Evolutionary conservation across 2,329 filamentous ascomycete species (phyloP), one percentile per base, ranked within the genome.

Genomic region (Arthrobotrys pseudoclavata): DNA sequence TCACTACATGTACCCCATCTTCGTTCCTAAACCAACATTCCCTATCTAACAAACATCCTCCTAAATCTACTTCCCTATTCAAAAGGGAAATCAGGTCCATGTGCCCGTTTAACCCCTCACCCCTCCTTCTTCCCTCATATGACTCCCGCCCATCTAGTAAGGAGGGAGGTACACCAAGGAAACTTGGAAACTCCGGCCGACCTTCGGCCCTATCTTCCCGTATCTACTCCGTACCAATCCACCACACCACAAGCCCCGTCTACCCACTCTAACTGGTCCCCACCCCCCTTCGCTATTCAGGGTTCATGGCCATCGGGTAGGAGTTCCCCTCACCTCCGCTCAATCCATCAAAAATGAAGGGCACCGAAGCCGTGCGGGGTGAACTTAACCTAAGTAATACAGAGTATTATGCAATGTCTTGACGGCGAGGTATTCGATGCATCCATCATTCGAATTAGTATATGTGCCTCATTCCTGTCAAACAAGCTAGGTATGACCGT

Each of bases 161-260:
- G n/a, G n/a, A n/a, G n/a, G n/a, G n/a, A n/a, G n/a, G n/a, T n/a
- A 31, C 29, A 3, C 29, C 7, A 9, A 5, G 15, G 15, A 42
- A 42, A 5, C 15, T 12, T 31, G 52, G 52, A 57, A 48, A 52
- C 47, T 42, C 68, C 68, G 47, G 60, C 68, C 68, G 57, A 71
- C 68, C 48, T 60, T 69, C 67, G 53, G 67, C 53, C 37, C 29
- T 20, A 34, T 31, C 40, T 31, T 24, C 20, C 40, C 18, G 24
- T 29, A 13, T 31, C 47, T n/a, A 18, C 47, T 24, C 26, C n/a
- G n/a, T n/a, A 18, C 70, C 70, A 75, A 76, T 76, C 70, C 37
- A 57, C 40, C 50, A 55, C 63, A 22, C 68, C 71, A 76, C 63
- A 76, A 52, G 63, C n/a, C 37, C 22, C 57, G 24, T 76, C 57